Base-by-base conservation (phyloP, 2,329 filamentous ascomycete genomes). In the Intubia oerlemansii region DNA sequence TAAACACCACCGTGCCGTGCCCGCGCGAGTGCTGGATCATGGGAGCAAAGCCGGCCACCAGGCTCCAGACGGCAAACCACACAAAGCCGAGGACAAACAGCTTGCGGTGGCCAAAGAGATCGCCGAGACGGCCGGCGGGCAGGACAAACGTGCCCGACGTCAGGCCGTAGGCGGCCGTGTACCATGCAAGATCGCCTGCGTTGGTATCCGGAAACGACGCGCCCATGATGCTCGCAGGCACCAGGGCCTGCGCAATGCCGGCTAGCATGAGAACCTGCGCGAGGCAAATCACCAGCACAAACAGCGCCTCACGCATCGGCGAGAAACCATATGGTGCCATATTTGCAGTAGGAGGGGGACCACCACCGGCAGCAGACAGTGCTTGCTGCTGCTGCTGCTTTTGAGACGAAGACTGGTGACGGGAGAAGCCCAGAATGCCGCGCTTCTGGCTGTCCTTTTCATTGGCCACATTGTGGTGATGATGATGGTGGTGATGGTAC, bases 101-200 rank as follows among this genome's bases (percentile, higher is more conserved):
- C 5, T 44, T 50, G 40, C 64, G 64, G 43, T 69, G 57, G 0
- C 68, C 68, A 33, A 62, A 66, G 1, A 62, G 44, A 24, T 67
- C 61, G 3, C 66, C 66, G 4, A 72, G 42, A 0, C 66, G 54
- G 4, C 64, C 64, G 3, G 56, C 57, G 3, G 64, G 48, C 3
- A 73, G 49, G 18, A 71, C 59, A 37, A 70, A 70, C 0, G 64
- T 60, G 9, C 65, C 65, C 5, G 53, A 50, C 5, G 52, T 63
- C 37, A 71, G 44, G 8, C 52, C 56, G 40, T 68, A 74, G 2
- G 62, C 62, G 1, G 63, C 64, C 9, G 64, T 52, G 26, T 62
- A 55, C 64, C 66, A 71, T 26, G 53, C 55, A 10, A 66, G 45
- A n/a, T 55, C 43, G 7, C 54, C 55, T 0, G 48, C 43, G 3